phyloP scores from a whole-genome alignment of 495 filamentous ascomycete genomes.

The Trichoderma erinaceum region DNA sequence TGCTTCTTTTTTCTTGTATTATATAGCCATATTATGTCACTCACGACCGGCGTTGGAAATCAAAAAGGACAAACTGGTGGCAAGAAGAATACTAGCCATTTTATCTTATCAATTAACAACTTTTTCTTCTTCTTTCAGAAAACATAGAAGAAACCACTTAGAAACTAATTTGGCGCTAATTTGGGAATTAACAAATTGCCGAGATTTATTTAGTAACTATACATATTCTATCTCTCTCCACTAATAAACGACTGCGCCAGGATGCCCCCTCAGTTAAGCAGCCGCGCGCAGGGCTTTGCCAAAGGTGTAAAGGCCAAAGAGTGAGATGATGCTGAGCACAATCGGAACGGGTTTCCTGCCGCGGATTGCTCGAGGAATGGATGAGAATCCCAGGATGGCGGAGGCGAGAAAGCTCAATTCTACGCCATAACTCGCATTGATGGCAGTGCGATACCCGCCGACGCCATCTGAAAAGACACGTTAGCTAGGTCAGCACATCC shows the following conservation, averaged over 20 bases:
- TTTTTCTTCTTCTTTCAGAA: not conserved
- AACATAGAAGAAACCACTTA: not conserved
- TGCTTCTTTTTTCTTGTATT: not conserved
- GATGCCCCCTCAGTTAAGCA: slow-evolving; percentile 1
- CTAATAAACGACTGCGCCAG: slow-evolving; percentile 2
- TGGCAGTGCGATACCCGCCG: slow-evolving; percentile 63
- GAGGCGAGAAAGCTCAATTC: slow-evolving; percentile 76
- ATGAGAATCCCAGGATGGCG: slow-evolving; percentile 69
- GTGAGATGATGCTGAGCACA: slow-evolving; percentile 58
- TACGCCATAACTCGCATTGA: slow-evolving; percentile 60
- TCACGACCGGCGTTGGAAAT: not conserved
- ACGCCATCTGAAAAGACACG: slow-evolving; percentile 45
- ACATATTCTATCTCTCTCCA: not conserved
- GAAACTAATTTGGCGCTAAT: not conserved
- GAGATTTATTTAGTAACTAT: not conserved
- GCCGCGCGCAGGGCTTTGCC: slow-evolving; percentile 45
- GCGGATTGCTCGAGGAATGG: slow-evolving; percentile 77
- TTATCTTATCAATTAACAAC: not conserved
- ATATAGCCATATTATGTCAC: not conserved
- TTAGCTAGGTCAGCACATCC: not conserved
- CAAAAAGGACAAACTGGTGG: not conserved
- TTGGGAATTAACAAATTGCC: not conserved
- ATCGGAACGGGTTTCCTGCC: slow-evolving; percentile 71
- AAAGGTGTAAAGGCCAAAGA: slow-evolving; percentile 54
- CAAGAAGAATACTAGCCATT: not conserved